Conservation (phyloP, 2,329 filamentous ascomycete species). For the Fusarium napiforme region DNA sequence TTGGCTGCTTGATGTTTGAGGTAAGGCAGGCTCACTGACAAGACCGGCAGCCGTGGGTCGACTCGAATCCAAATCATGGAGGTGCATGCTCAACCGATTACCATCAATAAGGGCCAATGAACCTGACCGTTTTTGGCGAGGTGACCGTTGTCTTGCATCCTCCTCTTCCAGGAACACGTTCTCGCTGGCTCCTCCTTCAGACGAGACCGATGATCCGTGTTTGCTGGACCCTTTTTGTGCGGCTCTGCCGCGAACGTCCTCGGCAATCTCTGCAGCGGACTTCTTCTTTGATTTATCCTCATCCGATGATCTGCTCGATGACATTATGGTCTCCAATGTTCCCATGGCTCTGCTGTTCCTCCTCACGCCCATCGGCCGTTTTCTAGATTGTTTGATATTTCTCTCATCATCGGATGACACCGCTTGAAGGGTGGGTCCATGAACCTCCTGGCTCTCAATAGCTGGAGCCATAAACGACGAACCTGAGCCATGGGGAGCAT, state of each 20-base stretch:
- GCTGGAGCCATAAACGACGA: constrained; percentile 55
- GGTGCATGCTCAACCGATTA: constrained; percentile 48
- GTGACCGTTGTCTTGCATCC: constrained; percentile 30
- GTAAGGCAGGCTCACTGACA: constrained; percentile 65
- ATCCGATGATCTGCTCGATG: constrained; percentile 71
- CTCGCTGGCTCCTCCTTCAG: constrained; percentile 46
- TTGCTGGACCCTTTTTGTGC: constrained; percentile 51
- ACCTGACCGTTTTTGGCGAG: constrained; percentile 44
- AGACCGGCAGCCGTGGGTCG: constrained; percentile 55
- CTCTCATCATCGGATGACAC: constrained; percentile 68
- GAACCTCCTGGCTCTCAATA: constrained; percentile 47
- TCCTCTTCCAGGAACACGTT: constrained; percentile 35
- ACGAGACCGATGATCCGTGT: constrained; percentile 48
- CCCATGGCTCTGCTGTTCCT: constrained; percentile 67
- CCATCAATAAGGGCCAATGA: constrained; percentile 53
- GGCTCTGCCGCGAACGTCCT: constrained; percentile 63
- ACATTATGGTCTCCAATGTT: constrained; percentile 74
- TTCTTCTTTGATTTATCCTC: constrained; percentile 71
- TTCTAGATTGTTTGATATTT: constrained; percentile 50
- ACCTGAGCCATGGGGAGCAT: constrained; percentile 70
- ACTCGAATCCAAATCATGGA: constrained; percentile 46
- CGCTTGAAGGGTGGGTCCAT: constrained; percentile 67
- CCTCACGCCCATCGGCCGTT: constrained; percentile 55
- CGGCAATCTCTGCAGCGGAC: constrained; percentile 65
- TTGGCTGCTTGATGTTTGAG: constrained; percentile 65